phyloP scores from a whole-genome alignment of 345 rosid genomes.

The Firmiana major region DNA sequence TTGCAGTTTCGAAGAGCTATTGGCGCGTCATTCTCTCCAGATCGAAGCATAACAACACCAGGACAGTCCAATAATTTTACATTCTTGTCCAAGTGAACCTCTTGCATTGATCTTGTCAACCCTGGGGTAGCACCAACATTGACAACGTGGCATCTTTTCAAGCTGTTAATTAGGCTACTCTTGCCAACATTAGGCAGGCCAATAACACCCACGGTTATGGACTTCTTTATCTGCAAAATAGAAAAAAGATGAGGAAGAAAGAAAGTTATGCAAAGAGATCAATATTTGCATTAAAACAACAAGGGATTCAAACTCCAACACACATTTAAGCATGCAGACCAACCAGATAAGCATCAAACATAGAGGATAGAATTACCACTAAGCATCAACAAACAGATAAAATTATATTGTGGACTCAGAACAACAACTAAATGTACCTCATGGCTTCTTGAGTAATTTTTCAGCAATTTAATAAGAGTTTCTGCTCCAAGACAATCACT shows the following conservation, averaged over 20 bases:
- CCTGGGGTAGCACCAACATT: constrained; percentile 97
- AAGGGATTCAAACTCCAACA: not conserved
- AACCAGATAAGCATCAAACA: not conserved
- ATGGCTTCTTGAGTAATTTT: constrained; percentile 92
- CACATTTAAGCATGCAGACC: constrained; percentile 1
- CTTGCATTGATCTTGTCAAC: constrained; percentile 88
- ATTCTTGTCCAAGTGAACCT: constrained; percentile 89
- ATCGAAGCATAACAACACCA: constrained; percentile 92
- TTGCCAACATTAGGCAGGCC: constrained; percentile 98
- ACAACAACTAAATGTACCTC: constrained; percentile 44
- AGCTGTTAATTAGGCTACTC: constrained; percentile 97
- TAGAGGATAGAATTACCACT: not conserved
- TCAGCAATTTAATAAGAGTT: constrained; percentile 79
- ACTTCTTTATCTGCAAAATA: constrained; percentile 68
- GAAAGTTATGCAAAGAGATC: not conserved
- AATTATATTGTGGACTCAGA: not conserved
- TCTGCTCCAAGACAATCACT: constrained; percentile 99
- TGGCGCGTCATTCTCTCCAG: constrained; percentile 61
- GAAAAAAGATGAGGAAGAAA: no score
- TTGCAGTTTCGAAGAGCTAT: constrained; percentile 91
- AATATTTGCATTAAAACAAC: not conserved
- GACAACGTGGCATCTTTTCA: constrained; percentile 88
- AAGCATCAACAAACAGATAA: not conserved
- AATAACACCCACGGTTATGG: constrained; percentile 86
- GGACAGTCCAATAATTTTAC: constrained; percentile 93